Conservation (phyloP, 2,329 filamentous ascomycete species). For the Madurella fahalii region DNA sequence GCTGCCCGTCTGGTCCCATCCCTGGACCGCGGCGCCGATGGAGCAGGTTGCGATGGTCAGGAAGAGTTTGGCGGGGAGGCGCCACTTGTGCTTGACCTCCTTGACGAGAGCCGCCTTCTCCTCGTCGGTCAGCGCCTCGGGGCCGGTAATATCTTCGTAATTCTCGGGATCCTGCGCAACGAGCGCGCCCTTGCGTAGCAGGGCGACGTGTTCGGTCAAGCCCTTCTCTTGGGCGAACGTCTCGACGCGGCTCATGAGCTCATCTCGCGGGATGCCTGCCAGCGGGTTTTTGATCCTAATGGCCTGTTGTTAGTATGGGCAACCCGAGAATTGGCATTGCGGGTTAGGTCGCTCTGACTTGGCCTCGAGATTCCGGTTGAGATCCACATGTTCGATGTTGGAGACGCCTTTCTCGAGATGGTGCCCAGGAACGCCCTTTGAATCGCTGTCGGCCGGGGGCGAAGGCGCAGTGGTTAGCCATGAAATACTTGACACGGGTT, state of each 20-base stretch:
- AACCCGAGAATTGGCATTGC: not conserved
- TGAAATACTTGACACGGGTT: not conserved
- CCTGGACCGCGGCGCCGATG: slow-evolving; percentile 65
- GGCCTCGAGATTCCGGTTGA: slow-evolving; percentile 21
- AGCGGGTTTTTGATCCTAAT: slow-evolving; percentile 51
- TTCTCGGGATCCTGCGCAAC: slow-evolving; percentile 65
- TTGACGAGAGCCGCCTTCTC: slow-evolving; percentile 58
- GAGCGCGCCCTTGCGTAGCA: slow-evolving; percentile 66
- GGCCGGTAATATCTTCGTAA: slow-evolving; percentile 56
- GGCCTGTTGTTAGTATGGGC: not conserved
- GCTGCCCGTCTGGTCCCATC: slow-evolving; percentile 63
- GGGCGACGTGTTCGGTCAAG: slow-evolving; percentile 52
- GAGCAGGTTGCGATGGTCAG: slow-evolving; percentile 65
- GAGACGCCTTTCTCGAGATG: slow-evolving; percentile 11
- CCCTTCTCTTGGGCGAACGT: slow-evolving; percentile 58
- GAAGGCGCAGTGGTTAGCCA: slow-evolving; percentile 1
- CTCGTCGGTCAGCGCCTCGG: slow-evolving; percentile 53
- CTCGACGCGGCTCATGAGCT: slow-evolving; percentile 52
- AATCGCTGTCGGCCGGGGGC: slow-evolving; percentile 16
- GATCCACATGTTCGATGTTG: slow-evolving; percentile 9
- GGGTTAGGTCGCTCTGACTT: slow-evolving; percentile 23
- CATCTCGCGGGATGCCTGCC: slow-evolving; percentile 46
- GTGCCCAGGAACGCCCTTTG: slow-evolving; percentile 24
- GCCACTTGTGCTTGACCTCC: slow-evolving; percentile 66
- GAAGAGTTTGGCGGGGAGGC: slow-evolving; percentile 58